phyloP scores from a whole-genome alignment of 345 rosid genomes.

The Pelargonium nanum region DNA sequence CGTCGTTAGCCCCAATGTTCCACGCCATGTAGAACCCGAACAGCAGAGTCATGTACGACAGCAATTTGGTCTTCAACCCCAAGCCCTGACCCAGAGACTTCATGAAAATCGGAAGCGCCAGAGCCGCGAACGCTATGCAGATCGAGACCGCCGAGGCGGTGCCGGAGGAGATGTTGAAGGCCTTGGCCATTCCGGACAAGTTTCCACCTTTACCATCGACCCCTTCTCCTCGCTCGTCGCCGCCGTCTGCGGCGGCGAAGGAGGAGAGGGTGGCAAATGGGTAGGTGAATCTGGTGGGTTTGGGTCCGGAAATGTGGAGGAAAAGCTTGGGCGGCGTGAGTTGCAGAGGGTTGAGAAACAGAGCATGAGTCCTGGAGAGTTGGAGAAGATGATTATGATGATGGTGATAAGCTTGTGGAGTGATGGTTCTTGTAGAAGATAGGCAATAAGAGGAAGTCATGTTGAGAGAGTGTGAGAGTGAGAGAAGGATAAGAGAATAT shows the following conservation, averaged over 20 bases:
- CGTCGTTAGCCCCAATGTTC: conserved; percentile 95
- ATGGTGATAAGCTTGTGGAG: no score
- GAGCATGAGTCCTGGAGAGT: conserved; percentile 23
- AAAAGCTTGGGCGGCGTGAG: conserved; percentile 17
- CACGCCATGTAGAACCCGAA: conserved; percentile 95
- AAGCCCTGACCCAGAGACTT: conserved; percentile 56
- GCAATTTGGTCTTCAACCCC: conserved; percentile 45
- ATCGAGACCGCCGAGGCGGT: conserved; percentile 58
- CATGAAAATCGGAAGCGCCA: conserved; percentile 58
- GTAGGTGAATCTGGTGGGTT: conserved; percentile 18
- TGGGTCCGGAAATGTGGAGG: conserved; percentile 21
- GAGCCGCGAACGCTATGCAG: conserved; percentile 64
- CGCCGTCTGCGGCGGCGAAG: conserved; percentile 51
- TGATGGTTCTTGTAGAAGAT: conserved; percentile 41
- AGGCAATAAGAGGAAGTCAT: conserved; percentile 59
- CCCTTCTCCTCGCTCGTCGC: conserved; percentile 14
- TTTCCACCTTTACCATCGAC: conserved; percentile 9
- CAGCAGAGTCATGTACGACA: conserved; percentile 58
- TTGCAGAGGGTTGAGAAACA: conserved; percentile 21
- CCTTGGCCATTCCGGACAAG: conserved; percentile 68
- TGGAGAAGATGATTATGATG: not conserved
- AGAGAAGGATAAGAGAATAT: not conserved
- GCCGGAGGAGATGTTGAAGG: conserved; percentile 60
- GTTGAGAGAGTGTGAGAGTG: not conserved
- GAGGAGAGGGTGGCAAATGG: conserved; percentile 68